These are phyloP conservation scores for Apodospora peruviana DNA, from an alignment of 495 filamentous ascomycete species.

Conservation along the genomic window DNA sequence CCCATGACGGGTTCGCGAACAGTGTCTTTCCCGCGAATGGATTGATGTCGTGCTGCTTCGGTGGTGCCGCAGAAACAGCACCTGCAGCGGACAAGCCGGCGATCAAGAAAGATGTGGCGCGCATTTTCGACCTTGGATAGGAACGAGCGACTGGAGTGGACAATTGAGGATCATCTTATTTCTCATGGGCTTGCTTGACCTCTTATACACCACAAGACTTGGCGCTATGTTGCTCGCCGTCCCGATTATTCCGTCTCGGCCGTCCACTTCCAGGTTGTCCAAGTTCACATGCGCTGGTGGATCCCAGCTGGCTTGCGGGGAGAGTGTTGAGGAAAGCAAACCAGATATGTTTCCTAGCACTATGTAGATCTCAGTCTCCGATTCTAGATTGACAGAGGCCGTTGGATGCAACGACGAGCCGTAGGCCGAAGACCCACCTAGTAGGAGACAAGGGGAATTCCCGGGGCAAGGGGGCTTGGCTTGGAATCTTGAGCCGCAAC, in stretches of 20 bases:
- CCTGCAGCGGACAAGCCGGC: slow-evolving; percentile 8
- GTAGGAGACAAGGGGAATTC: not conserved
- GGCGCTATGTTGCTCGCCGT: not conserved
- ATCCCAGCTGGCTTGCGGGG: not conserved
- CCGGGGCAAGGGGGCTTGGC: not conserved
- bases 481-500: not conserved
- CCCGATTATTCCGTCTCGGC: not conserved
- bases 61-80: slow-evolving; percentile 4
- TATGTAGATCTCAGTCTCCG: too few species aligned
- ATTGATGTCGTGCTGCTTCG: slow-evolving; percentile 23
- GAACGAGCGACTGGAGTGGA: not conserved
- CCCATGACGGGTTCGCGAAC: slow-evolving; percentile 51
- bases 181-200: not conserved
- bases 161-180: not conserved
- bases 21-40: slow-evolving; percentile 48
- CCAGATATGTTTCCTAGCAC: too few species aligned
- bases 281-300: not conserved
- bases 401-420: too few species aligned
- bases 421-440: not conserved
- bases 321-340: too few species aligned
- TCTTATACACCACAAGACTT: too few species aligned
- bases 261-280: not conserved
- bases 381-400: too few species aligned
- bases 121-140: not conserved
- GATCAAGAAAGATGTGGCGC: slow-evolving; percentile 3